phyloP scores from a whole-genome alignment of 2,329 filamentous ascomycete genomes.

The Fusarium sp. region DNA sequence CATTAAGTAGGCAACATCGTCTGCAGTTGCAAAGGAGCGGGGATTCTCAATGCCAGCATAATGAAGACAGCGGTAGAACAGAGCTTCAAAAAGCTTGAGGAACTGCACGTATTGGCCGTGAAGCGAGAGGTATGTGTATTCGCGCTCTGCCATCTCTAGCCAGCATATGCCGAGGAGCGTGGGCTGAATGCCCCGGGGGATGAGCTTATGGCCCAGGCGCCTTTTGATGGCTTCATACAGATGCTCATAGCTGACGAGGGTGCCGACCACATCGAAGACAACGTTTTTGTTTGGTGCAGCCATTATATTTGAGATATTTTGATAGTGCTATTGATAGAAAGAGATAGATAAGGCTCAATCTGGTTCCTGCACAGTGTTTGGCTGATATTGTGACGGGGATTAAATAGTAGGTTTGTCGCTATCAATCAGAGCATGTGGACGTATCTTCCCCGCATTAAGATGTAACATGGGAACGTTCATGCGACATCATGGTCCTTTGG shows the following conservation, averaged over 20 bases:
- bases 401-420: not conserved
- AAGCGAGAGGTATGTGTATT: not conserved
- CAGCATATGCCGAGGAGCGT: not conserved
- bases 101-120: not conserved
- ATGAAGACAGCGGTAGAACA: not conserved
- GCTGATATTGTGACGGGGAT: not conserved
- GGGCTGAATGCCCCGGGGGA: not conserved
- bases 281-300: not conserved
- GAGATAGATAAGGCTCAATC: rapidly evolving
- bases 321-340: not conserved
- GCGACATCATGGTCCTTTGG: not conserved
- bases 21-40: not conserved
- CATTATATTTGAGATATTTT: rapidly evolving
- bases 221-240: not conserved
- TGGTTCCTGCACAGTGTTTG: not conserved
- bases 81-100: not conserved
- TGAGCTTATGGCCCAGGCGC: not conserved
- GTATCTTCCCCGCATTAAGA: not conserved
- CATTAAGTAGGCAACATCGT: not conserved
- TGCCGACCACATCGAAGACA: not conserved
- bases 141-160: not conserved
- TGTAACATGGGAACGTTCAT: not conserved
- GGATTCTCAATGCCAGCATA: not conserved
- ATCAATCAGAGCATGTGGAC: rapidly evolving
- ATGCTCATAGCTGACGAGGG: not conserved